Evolutionary conservation across 768 basidiomycete genomes (phyloP).

Genomic region (Suillus placidus): DNA sequence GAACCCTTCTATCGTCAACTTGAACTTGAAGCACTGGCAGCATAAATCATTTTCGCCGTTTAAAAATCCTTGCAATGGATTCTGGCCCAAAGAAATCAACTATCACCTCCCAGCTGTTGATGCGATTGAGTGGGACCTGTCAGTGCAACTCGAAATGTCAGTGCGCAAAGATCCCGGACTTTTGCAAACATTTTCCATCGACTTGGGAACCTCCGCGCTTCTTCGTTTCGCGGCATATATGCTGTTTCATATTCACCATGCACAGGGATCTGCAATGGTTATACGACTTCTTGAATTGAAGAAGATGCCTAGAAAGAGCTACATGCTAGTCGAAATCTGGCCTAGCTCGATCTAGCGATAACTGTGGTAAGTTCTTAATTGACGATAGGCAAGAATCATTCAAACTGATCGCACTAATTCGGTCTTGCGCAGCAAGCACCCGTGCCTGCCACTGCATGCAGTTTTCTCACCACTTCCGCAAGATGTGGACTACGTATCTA

Average conservation of each 20-base stretch:
- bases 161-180: too few species aligned
- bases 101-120: too few species aligned
- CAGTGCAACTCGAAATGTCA: too few species aligned
- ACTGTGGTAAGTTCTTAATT: background rate
- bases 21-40: too few species aligned
- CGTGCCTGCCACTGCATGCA: background rate
- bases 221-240: background rate
- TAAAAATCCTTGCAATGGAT: too few species aligned
- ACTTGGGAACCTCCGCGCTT: background rate
- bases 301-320: background rate
- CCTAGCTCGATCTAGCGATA: background rate
- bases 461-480: background rate
- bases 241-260: background rate
- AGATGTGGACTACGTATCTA: background rate
- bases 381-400: background rate
- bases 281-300: background rate
- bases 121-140: too few species aligned
- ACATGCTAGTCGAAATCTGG: background rate
- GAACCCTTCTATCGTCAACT: too few species aligned
- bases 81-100: too few species aligned
- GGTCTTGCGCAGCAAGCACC: background rate
- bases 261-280: background rate
- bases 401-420: background rate
- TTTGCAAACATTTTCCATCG: too few species aligned
- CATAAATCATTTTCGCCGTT: too few species aligned